phyloP scores from a whole-genome alignment of 805 yeast genomes.

The Saccharomycopsis guyanensis region DNA sequence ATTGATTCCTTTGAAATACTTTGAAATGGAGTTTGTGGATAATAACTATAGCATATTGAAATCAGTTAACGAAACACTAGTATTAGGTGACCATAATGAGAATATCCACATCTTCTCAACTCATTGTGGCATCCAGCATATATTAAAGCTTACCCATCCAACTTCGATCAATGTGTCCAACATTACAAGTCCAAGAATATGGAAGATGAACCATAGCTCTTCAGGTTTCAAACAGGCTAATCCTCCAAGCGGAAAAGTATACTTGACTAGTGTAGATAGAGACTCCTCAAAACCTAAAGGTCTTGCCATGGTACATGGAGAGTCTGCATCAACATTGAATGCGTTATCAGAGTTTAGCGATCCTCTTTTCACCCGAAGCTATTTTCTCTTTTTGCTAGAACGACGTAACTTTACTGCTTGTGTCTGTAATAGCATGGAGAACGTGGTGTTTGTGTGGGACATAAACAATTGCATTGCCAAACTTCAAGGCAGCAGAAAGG shows the following conservation, averaged over 20 bases:
- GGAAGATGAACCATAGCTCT: not conserved
- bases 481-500: not conserved
- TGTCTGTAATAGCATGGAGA: not conserved
- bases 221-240: not conserved
- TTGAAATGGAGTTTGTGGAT: constrained; percentile 3
- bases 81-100: constrained; percentile 16
- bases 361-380: not conserved
- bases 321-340: not conserved
- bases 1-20: not conserved
- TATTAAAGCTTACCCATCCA: constrained; percentile 1
- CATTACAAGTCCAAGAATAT: not conserved
- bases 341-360: not conserved
- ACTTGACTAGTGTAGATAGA: not conserved
- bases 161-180: not conserved
- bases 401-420: constrained; percentile 6
- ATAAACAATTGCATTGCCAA: not conserved
- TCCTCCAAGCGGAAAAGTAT: not conserved
- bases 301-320: not conserved
- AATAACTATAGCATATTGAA: constrained; percentile 10
- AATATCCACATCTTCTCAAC: constrained; percentile 10
- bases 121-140: constrained; percentile 3
- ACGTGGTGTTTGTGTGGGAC: constrained; percentile 9
- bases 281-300: not conserved
- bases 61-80: constrained; percentile 5
- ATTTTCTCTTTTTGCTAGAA: not conserved